These are phyloP conservation scores for Aspergillus diversus DNA, from an alignment of 495 filamentous ascomycete species.

Conservation along the genomic window DNA sequence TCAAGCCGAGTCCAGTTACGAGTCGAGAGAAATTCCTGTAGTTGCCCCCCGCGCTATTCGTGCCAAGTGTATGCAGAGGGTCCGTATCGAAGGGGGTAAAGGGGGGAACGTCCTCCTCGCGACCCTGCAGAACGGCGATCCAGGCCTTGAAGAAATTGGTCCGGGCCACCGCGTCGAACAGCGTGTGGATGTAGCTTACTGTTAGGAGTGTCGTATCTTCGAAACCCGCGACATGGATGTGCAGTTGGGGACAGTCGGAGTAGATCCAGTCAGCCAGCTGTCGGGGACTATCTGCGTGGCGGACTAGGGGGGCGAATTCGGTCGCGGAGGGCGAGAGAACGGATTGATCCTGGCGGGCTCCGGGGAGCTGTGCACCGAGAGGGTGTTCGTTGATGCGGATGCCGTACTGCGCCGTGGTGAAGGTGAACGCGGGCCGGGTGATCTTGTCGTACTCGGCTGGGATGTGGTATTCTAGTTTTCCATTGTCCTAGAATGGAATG, in stretches of 20 bases:
- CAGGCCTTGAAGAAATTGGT: conserved; percentile 26
- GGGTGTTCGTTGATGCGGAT: conserved; percentile 35
- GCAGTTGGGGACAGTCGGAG: conserved; percentile 49
- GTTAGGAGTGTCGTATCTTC: conserved; percentile 51
- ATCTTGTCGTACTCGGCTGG: conserved; percentile 36
- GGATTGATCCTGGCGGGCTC: conserved; percentile 23
- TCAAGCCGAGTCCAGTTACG: conserved; percentile 30
- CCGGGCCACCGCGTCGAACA: conserved; percentile 49
- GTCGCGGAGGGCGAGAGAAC: conserved; percentile 28
- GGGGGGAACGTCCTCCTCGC: conserved; percentile 21
- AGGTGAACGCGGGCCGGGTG: conserved; percentile 35
- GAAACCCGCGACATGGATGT: conserved; percentile 52
- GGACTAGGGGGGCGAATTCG: conserved; percentile 27
- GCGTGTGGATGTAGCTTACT: conserved; percentile 47
- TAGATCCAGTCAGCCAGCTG: conserved; percentile 45
- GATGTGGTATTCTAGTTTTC: conserved; percentile 48
- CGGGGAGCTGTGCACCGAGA: conserved; percentile 23
- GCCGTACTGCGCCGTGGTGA: conserved; percentile 31
- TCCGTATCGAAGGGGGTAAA: conserved; percentile 16
- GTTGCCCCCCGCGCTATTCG: not conserved
- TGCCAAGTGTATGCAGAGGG: conserved; percentile 10
- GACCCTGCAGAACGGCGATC: conserved; percentile 25
- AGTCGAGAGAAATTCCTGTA: conserved; percentile 25
- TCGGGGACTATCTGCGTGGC: conserved; percentile 25
- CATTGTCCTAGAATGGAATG: conserved; percentile 1